Base-by-base conservation (phyloP, 2,329 filamentous ascomycete genomes). In the Magnaporthiopsis incrustans region DNA sequence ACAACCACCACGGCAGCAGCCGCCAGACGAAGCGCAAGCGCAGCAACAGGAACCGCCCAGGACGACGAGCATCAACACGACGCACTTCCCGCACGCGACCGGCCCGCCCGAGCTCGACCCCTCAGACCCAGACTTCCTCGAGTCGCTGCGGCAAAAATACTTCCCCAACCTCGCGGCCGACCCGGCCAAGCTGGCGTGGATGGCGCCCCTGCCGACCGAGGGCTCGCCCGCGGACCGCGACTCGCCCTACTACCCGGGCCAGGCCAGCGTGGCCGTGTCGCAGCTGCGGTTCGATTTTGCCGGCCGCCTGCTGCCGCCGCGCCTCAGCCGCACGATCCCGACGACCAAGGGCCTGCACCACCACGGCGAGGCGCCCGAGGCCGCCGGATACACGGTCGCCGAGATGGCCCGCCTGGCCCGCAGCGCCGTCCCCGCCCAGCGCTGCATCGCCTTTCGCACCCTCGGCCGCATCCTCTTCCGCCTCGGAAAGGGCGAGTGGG, bases 361-460 rank as follows among this genome's bases (percentile, higher is more conserved):
- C 75, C 95, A 99, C 74, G 92, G 90, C 67, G 87, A 93, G 65
- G 93, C 94, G 1, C 95, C 95, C 22, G 92, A 96, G 75, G 91
- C 93, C 1, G 95, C 95, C 0, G 95, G 95, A 0, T 99, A 99
- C 76, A 98, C 95, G 0, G 85, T 99, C 35, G 86, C 87, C 0
- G 95, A 99, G 75, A 81, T 99, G 1, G 88, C 92, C 1, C 85
- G 89, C 38, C 82, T 97, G 2, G 87, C 91, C 5, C 84, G 94
- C 44, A 96, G 91, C 64, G 86, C 88, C 0, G 91, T 97, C 26
- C 86, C 95, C 0, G 89, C 90, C 0, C 95, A 99, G 78, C 80
- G 94, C 14, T 97, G 95, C 71, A 84, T 98, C 67, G 92, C 95
- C 0, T 97, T 92, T 75, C 94, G 97, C 76, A 94, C 93, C 0